Conservation (phyloP, 768 basidiomycete species). For the Macrolepiota fuliginosa region DNA sequence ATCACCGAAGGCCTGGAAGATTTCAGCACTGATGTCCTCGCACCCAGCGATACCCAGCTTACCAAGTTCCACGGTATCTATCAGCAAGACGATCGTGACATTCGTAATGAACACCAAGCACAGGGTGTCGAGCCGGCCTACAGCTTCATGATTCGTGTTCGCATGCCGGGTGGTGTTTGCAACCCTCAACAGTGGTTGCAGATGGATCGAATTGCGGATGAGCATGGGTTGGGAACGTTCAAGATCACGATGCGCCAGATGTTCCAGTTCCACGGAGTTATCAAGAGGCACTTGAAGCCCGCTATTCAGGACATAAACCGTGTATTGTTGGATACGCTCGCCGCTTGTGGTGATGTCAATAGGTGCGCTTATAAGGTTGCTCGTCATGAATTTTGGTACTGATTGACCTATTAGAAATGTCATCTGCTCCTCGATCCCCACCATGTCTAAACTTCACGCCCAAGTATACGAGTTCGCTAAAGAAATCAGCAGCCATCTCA, state of each 20-base stretch:
- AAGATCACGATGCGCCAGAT: slow-evolving; percentile 98
- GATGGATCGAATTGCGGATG: slow-evolving; percentile 96
- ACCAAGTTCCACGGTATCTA: slow-evolving; percentile 99
- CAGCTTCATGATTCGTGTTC: slow-evolving; percentile 97
- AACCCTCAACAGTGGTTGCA: slow-evolving; percentile 88
- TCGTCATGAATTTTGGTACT: neutral
- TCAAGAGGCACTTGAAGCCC: slow-evolving; percentile 94
- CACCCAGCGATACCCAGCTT: slow-evolving; percentile 86
- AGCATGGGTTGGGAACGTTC: slow-evolving; percentile 90
- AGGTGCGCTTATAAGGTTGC: slow-evolving; percentile 44
- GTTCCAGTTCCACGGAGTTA: slow-evolving; percentile 99
- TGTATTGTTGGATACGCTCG: slow-evolving; percentile 88
- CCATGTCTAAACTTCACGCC: slow-evolving; percentile 80
- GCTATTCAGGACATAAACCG: slow-evolving; percentile 96
- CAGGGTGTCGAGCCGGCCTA: slow-evolving; percentile 95
- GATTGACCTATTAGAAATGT: slow-evolving; percentile 63
- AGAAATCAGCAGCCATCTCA: slow-evolving; percentile 77
- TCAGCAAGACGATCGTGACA: slow-evolving; percentile 97
- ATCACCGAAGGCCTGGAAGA: slow-evolving; percentile 91
- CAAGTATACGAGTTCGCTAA: slow-evolving; percentile 85
- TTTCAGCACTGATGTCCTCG: slow-evolving; percentile 83
- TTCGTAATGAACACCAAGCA: slow-evolving; percentile 91
- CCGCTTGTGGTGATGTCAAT: slow-evolving; percentile 98
- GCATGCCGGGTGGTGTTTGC: slow-evolving; percentile 96
- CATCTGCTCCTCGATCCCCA: slow-evolving; percentile 87